Base-by-base conservation (phyloP, 768 basidiomycete genomes). In the Floccularia luteovirens region DNA sequence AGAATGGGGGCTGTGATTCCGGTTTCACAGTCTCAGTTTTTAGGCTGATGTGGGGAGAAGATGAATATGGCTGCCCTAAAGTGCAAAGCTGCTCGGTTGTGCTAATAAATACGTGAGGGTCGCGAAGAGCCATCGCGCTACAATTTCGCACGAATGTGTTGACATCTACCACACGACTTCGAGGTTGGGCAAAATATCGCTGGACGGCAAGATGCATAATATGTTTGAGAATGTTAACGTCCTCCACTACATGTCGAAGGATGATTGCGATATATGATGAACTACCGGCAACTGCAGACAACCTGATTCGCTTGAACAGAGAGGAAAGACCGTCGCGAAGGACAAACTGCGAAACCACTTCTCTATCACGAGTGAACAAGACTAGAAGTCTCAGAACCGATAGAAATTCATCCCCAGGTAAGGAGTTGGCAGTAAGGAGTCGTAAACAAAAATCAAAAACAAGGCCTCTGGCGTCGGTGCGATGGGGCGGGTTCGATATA, bases 191-290 rank as follows among this genome's bases (percentile, higher is more conserved):
- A 51, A 96, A 82, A 64, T 84, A 91, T 2, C 81, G 75, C 49
- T 79, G 84, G 52, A 98, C 73, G 43, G 90, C 84, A 46, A 86
- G 80, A 17, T 75, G 75, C 79, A 99, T 92, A 49, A 89, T 70
- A 7, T 64, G 66, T 41, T 77, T 72, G 31, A 98, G 56, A 5
- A 71, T 73, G 2, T 62, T 54, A 2, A 69, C 51, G 47, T 92
- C 89, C 60, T 99, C 96, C 36, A 93, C 77, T 38, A 90, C 62
- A 54, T 99, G 96, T 5, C 96, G 83, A n/a, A 97, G 67, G 45
- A 97, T 85, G 51, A 84, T 86, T 30, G 82, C 79, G 39, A 91
- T 75, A 57, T 91, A 90, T 0, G 86, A 79, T 33, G 90, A 89
- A 47, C 81, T 83, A 14, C 84, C 81, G 21, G 68, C 58, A 6